Conservation (phyloP, 768 basidiomycete species). For the button mushroom (Agaricus bisporus) region DNA sequence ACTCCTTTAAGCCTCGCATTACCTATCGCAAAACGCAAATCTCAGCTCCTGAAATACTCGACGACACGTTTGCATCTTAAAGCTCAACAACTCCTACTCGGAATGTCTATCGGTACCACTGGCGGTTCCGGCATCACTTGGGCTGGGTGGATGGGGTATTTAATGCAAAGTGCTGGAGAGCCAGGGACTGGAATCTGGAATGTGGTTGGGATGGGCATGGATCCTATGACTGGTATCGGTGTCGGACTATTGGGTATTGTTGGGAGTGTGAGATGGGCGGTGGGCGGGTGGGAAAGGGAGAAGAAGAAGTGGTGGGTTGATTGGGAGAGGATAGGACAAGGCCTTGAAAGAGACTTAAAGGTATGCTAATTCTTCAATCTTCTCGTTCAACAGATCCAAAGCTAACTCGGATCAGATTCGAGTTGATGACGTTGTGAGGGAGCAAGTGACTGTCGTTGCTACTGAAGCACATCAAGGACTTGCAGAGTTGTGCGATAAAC, state of each 20-base stretch:
- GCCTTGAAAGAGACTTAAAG: conserved; percentile 59
- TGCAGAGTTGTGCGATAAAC: conserved; percentile 30
- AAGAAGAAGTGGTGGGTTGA: conserved; percentile 66
- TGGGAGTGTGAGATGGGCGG: conserved; percentile 52
- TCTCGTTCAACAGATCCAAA: neutral
- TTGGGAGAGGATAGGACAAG: conserved; percentile 54
- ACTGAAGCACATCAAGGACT: conserved; percentile 42
- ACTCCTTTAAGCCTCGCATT: conserved; percentile 37
- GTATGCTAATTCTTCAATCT: conserved; percentile 24
- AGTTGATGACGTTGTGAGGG: conserved; percentile 38
- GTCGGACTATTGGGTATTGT: conserved; percentile 47
- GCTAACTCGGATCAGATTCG: conserved; percentile 30
- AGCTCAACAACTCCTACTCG: conserved; percentile 52
- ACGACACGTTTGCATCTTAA: conserved; percentile 57
- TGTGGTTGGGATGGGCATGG: conserved; percentile 30
- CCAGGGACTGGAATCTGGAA: conserved; percentile 18
- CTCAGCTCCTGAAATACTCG: conserved; percentile 48
- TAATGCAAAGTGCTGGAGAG: conserved; percentile 35
- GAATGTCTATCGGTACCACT: conserved; percentile 40
- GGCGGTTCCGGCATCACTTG: conserved; percentile 51
- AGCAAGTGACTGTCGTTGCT: conserved; percentile 51
- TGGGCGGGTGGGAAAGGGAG: conserved; percentile 63
- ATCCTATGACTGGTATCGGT: conserved; percentile 54
- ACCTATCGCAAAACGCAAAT: conserved; percentile 46
- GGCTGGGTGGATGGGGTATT: conserved; percentile 50